Base-by-base conservation (phyloP, 768 basidiomycete species). In the Panellus pusillus region DNA sequence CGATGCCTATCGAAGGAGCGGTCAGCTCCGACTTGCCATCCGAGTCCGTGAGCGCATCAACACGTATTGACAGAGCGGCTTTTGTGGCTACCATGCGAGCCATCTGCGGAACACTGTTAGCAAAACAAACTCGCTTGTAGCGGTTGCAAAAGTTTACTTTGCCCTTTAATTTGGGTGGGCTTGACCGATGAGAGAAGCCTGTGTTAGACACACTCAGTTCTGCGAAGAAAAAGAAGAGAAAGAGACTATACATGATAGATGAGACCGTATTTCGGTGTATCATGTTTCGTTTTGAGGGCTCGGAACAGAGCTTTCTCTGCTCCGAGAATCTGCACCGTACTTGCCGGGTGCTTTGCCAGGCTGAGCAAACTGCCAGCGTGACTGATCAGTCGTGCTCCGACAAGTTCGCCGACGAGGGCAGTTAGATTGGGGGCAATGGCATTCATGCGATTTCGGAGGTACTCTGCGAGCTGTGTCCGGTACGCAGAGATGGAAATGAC, bases 21-120 rank as follows among this genome's bases (percentile, higher is more conserved):
- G 77, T 70, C 36, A 83, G 74, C 54, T 89, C 92, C 1, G 91
- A 92, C 70, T 98, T 97, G 63, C 86, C 89, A 55, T 98, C 92
- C 9, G 86, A 78, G 57, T 97, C 93, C 38, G 95, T 89, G 42
- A 99, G 86, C 7, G 97, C 97, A 62, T 99, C 97, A 35, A 98
- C 93, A 70, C 97, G 96, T 64, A 97, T 93, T 5, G 96, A 96
- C 13, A 99, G 84, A 1, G 97, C 91, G 4, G 96, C 87, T 78
- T 99, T 99, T 44, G 97, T 98, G 44, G 97, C 95, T 28, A 98
- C 93, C 97, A 99, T 99, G 65, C 97, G 91, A 18, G 97, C 97
- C 97, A 98, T 98, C 87, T 91, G 63, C 6, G 49, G 46, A 27
- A 31, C 28, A n/a, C 6, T 41, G 40, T 58, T 20, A 58, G 49